Conservation (phyloP, 1,284 basidiomycete genomes). For the Singerocomus inundabilis region DNA sequence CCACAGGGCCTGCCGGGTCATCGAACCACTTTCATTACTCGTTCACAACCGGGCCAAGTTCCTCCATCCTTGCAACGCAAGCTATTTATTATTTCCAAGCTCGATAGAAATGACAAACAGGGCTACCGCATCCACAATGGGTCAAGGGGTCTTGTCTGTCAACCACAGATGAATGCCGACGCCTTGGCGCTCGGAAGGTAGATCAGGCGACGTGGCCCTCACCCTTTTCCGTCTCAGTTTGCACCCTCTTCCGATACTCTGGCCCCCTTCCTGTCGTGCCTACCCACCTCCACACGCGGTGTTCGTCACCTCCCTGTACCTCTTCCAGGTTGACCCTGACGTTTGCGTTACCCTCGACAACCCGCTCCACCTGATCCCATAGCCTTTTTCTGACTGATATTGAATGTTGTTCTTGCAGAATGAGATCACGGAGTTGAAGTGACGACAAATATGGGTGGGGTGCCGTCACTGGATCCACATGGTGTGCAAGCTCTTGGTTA, state of each 20-base stretch:
- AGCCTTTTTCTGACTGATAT: slow-evolving; percentile 65
- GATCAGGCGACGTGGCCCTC: slow-evolving; percentile 27
- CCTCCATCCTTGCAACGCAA: slow-evolving; percentile 20
- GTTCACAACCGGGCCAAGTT: slow-evolving; percentile 26
- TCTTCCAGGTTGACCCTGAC: slow-evolving; percentile 89
- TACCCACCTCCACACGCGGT: slow-evolving; percentile 83
- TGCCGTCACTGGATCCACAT: slow-evolving; percentile 78
- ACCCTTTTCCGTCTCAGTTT: slow-evolving; percentile 30
- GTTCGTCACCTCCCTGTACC: slow-evolving; percentile 83
- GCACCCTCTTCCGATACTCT: slow-evolving; percentile 37
- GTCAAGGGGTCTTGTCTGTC: slow-evolving; percentile 32
- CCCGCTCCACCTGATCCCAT: slow-evolving; percentile 84
- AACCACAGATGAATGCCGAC: slow-evolving; percentile 13
- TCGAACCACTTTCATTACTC: no score
- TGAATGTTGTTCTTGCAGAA: slow-evolving; percentile 82
- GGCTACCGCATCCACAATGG: slow-evolving; percentile 16
- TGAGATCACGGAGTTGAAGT: slow-evolving; percentile 86
- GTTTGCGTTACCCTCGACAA: slow-evolving; percentile 95
- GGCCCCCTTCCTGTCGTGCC: slow-evolving; percentile 47
- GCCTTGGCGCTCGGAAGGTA: slow-evolving; percentile 7
- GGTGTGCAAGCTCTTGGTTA: slow-evolving; percentile 84
- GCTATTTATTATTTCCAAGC: slow-evolving; percentile 23
- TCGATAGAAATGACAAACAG: slow-evolving; percentile 11
- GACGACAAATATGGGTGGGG: slow-evolving; percentile 85
- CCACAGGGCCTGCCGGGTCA: no score